Base-by-base conservation (phyloP, 768 basidiomycete genomes). In the Infundibulicybe gibba region DNA sequence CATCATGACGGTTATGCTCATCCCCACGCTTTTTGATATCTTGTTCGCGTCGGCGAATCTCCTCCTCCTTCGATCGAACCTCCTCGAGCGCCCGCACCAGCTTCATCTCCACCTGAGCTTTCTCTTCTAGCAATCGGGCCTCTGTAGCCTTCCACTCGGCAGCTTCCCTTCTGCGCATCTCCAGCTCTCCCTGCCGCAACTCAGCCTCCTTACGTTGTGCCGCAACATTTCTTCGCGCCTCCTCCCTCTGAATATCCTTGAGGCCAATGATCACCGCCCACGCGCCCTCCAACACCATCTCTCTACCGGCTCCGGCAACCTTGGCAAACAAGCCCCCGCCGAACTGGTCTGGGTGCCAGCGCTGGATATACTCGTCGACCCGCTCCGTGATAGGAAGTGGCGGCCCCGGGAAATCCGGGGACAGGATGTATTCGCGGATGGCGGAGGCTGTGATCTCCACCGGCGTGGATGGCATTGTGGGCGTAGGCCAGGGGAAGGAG, bases 291-390 rank as follows among this genome's bases (percentile, higher is more conserved):
- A 78, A 76, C 42, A 91, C 86, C 56, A 63, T 76, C 57, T 81
- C 86, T 59, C 72, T 74, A 50, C 90, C 85, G 31, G 61, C 71
- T 50, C 83, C 81, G 41, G 68, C 64, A 42, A 90, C 85, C 63
- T 81, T 81, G 10, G 74, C 67, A 57, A 90, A 61, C 45, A 79
- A 25, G 66, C 61, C 83, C 81, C 32, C 80, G 52, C 90, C 84
- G 57, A 91, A 90, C 31, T 85, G 80, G 64, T 91, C 88, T 3
- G 89, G 88, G 63, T 91, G 87, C 88, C 87, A 91, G 52, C 75
- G 68, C 62, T 78, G 76, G 54, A 91, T 74, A 45, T 81, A 79
- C 50, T 90, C 87, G 68, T 82, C 87, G 53, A 89, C 72, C 13
- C 86, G 80, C 54, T 90, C 88, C 65, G 85, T 87, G 41, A 71